phyloP scores from a whole-genome alignment of 768 basidiomycete species.

The Serendipita sp. region DNA sequence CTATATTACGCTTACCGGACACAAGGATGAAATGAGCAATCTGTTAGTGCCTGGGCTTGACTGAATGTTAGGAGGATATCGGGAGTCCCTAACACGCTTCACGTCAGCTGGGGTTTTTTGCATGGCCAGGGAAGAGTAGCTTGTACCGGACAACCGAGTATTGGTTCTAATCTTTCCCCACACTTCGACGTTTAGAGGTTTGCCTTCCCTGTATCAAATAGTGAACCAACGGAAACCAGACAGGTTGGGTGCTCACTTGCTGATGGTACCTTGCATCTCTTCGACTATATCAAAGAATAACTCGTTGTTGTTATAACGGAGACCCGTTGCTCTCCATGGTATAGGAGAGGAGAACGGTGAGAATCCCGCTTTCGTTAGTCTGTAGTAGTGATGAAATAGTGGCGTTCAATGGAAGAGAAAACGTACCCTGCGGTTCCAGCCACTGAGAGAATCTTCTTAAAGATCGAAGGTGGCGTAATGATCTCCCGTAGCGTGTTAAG shows the following conservation, averaged over 20 bases:
- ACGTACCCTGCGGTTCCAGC: conserved; percentile 34
- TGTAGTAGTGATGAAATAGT: background rate
- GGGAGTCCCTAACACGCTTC: conserved; percentile 53
- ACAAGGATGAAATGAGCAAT: conserved; percentile 85
- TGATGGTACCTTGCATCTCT: conserved; percentile 60
- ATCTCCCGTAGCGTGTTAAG: conserved; percentile 84
- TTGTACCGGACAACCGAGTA: conserved; percentile 54
- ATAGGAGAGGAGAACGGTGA: conserved; percentile 72
- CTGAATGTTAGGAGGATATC: conserved; percentile 66
- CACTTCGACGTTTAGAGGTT: conserved; percentile 46
- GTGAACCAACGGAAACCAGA: background rate
- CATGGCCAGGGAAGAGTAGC: no score
- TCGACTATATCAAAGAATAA: conserved; percentile 87
- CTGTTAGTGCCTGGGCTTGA: conserved; percentile 54
- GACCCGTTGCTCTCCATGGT: conserved; percentile 79
- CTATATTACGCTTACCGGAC: conserved; percentile 53
- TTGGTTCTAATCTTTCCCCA: conserved; percentile 69
- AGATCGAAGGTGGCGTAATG: conserved; percentile 77
- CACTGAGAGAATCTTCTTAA: conserved; percentile 47
- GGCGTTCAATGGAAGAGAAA: no score
- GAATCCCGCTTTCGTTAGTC: conserved; percentile 22
- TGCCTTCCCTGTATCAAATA: conserved; percentile 39
- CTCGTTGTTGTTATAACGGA: conserved; percentile 77
- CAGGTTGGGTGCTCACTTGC: conserved; percentile 35
- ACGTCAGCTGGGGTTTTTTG: background rate